Conservation (phyloP, 306 rosid genomes). For the Lathyrus sativus region DNA sequence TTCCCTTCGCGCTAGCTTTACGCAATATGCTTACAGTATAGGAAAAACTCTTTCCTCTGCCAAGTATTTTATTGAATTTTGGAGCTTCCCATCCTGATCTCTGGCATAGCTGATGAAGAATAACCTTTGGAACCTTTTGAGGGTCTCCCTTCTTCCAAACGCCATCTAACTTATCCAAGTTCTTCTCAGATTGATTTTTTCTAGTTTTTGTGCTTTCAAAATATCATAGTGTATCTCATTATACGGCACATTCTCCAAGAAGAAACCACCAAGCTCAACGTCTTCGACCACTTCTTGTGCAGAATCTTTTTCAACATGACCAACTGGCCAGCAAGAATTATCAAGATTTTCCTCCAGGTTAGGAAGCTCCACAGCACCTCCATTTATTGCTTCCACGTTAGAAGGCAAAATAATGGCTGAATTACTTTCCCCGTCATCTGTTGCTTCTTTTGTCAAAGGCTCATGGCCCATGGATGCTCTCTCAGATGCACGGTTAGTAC, state of each 20-base stretch:
- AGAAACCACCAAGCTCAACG: conserved; percentile 80
- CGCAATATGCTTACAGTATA: no score
- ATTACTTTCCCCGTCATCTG: conserved; percentile 35
- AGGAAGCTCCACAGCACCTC: conserved; percentile 41
- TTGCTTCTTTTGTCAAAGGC: conserved; percentile 38
- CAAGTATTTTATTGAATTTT: no score
- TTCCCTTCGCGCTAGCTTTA: no score
- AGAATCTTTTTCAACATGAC: conserved; percentile 46
- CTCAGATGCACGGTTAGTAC: conserved; percentile 46
- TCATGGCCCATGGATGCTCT: conserved; percentile 41
- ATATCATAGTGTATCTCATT: conserved; percentile 53
- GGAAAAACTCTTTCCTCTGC: no score
- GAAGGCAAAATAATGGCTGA: conserved; percentile 37
- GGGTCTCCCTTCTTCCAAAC: no score
- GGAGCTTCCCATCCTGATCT: no score
- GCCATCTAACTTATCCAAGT: no score
- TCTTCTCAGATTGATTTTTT: no score
- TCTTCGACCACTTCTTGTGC: conserved; percentile 60
- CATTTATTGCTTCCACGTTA: conserved; percentile 42
- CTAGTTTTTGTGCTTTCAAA: conserved; percentile 61
- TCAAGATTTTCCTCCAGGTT: conserved; percentile 43
- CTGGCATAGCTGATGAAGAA: no score
- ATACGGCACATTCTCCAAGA: conserved; percentile 61
- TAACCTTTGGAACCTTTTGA: no score
- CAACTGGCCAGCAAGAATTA: conserved; percentile 38